Evolutionary conservation across 2,329 filamentous ascomycete genomes (phyloP).

Genomic region (Ploettnerulaceae sp.): DNA sequence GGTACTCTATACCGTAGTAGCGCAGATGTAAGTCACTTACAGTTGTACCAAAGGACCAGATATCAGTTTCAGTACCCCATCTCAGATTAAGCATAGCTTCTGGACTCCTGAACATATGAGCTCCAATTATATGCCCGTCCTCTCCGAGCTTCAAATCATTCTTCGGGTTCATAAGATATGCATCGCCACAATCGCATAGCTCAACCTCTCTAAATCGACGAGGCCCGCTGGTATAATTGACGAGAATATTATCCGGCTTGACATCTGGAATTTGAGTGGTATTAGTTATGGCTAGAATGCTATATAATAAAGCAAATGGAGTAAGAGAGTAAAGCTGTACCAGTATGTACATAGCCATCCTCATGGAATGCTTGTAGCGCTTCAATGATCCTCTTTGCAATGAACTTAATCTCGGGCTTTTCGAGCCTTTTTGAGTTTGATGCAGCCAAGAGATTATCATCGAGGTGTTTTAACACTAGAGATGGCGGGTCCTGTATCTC

Average conservation of each 20-base stretch:
- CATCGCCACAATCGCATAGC: conserved; percentile 17
- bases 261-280: conserved; percentile 21
- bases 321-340: conserved; percentile 12
- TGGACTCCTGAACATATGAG: conserved; percentile 20
- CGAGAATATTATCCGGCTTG: conserved; percentile 35
- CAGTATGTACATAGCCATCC: conserved; percentile 22
- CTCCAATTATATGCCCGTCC: conserved; percentile 16
- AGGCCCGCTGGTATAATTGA: conserved; percentile 14
- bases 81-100: conserved; percentile 22
- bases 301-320: background rate
- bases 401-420: conserved; percentile 16
- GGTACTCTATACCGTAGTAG: background rate
- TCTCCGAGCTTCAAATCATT: conserved; percentile 16
- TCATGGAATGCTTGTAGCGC: conserved; percentile 19
- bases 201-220: conserved; percentile 10
- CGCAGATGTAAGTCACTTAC: conserved; percentile 12
- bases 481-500: conserved; percentile 13
- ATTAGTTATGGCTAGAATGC: conserved; percentile 2
- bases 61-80: conserved; percentile 24
- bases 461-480: conserved; percentile 17
- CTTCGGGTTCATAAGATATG: conserved; percentile 15
- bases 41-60: conserved; percentile 25
- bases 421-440: conserved; percentile 11
- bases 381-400: conserved; percentile 18
- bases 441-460: conserved; percentile 16